A percentile compares a stretch with the other conserved stretches of the same genome.
Evolutionary conservation across 2,329 filamentous ascomycete genomes (phyloP).

Genomic region (Sclerotinia trifoliorum): DNA sequence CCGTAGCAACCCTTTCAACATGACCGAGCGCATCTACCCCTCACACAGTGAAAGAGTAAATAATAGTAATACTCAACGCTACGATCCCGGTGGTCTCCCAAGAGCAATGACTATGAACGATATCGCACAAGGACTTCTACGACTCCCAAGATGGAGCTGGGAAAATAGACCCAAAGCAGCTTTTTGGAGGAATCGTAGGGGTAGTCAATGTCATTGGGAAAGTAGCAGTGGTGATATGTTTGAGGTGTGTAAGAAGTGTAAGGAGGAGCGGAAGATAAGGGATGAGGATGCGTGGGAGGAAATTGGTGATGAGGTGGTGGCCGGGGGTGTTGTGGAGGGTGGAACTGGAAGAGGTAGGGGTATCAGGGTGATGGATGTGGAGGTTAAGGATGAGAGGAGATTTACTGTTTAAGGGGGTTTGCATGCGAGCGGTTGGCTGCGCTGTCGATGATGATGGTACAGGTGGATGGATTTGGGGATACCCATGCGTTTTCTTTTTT

Average conservation of each 20-base stretch:
- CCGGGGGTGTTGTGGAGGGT: background rate
- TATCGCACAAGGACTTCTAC: slow-evolving; percentile 21
- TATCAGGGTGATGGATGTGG: background rate
- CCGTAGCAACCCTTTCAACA: background rate
- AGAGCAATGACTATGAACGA: slow-evolving; percentile 12
- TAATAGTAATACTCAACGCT: background rate
- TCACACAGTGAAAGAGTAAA: slow-evolving; percentile 3
- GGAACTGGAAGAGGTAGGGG: background rate
- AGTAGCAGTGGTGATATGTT: slow-evolving; percentile 24
- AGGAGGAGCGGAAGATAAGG: slow-evolving; percentile 28
- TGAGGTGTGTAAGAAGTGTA: slow-evolving; percentile 29
- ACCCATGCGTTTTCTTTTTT: background rate
- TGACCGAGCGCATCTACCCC: slow-evolving; percentile 13
- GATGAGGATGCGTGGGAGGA: background rate
- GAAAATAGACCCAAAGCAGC: slow-evolving; percentile 14
- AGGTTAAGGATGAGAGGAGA: slow-evolving; percentile 6
- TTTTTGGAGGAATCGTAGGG: slow-evolving; percentile 7
- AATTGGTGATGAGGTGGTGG: background rate
- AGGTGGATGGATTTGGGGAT: background rate
- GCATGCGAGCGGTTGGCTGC: too few relatives aligned
- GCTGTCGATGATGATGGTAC: too few relatives aligned
- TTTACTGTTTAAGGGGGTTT: slow-evolving; percentile 7
- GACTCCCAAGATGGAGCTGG: slow-evolving; percentile 33
- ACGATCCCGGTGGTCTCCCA: background rate
- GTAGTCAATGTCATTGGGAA: slow-evolving; percentile 17